Conservation (phyloP, 768 basidiomycete genomes). For the Mycena indigotica region DNA sequence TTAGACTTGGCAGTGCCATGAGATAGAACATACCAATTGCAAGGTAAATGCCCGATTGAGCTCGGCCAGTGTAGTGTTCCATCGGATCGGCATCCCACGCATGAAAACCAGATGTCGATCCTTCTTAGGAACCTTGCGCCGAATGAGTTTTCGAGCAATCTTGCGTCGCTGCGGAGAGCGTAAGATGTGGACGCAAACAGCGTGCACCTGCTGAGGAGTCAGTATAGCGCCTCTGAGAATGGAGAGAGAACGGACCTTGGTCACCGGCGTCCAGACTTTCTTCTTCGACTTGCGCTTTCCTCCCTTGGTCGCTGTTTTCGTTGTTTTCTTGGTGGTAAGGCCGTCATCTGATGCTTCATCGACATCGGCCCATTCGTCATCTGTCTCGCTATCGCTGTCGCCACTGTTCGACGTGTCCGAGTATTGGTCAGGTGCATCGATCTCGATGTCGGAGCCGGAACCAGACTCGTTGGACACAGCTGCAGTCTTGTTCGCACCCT, state of each 20-base stretch:
- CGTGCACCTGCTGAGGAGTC: neutral
- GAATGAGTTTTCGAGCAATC: slow-evolving; percentile 2
- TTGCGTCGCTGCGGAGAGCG: slow-evolving; percentile 15
- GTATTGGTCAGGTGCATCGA: too few relatives aligned
- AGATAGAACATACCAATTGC: neutral
- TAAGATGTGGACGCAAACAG: slow-evolving; percentile 6
- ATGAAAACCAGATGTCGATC: slow-evolving; percentile 15
- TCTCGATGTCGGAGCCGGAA: neutral
- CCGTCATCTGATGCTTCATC: neutral
- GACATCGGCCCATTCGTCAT: neutral
- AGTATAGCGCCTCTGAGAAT: too few relatives aligned
- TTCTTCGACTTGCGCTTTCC: neutral
- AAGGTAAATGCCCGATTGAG: slow-evolving; percentile 7
- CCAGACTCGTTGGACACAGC: too few relatives aligned
- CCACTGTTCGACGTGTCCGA: neutral
- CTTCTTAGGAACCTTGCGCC: neutral
- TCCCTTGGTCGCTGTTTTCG: too few relatives aligned
- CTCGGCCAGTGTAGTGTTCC: slow-evolving; percentile 16
- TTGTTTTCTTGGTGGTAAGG: neutral
- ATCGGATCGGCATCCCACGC: slow-evolving; percentile 17
- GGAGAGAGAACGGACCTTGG: too few relatives aligned
- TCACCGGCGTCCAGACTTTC: too few relatives aligned
- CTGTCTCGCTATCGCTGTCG: neutral
- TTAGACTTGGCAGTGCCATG: too few relatives aligned
- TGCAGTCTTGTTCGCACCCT: too few relatives aligned